Evolutionary conservation across 345 rosid genomes (phyloP), one percentile per base, ranked within the genome.

Genomic region (Lagerstroemia speciosa): DNA sequence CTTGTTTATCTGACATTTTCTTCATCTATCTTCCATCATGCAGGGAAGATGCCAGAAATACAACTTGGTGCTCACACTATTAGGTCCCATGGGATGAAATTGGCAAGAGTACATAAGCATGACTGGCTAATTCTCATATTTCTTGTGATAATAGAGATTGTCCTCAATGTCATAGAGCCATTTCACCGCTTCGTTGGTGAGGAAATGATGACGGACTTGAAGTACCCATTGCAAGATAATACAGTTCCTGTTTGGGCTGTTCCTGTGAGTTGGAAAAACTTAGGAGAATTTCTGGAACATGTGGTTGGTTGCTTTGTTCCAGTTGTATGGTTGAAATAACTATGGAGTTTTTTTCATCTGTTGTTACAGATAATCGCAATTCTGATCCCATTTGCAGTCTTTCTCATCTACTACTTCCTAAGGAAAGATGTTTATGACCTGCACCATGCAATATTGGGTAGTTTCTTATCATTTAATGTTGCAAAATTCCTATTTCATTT

Each of bases 141-240:
- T 65, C 91, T 91, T 20, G 78, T 74, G 46, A 80, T 82, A 66
- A 78, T 91, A 53, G 94, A 80, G 27, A 46, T 77, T 70, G 74
- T 81, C 77, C 79, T 93, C 72, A 87, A 86, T 68, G 73, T 87
- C 26, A 84, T 93, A 24, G 91, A 89, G 69, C 98, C 97, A 17
- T 89, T 93, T 82, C 91, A 91, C 72, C 96, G 97, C 32, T 93
- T 93, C 75, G 90, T 93, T 65, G 96, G 97, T 66, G 81, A 81
- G 70, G 89, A 83, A 67, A 89, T 91, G 98, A 71, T 91, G 81
- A 75, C 80, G 36, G 98, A 93, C 71, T 82, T 93, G 62, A 79
- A 62, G 73, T 93, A 87, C 78, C 98, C 98, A 20, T 77, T 91
- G 40, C 79, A 87, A 73, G 85, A 67, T 34, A 91, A 91, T 67